Percentiles rank a stretch among this genome's conserved stretches.
These are phyloP conservation scores for Mortierella sp. DNA, from an alignment of 371 early-diverging fungal genomes.

Conservation along the genomic window DNA sequence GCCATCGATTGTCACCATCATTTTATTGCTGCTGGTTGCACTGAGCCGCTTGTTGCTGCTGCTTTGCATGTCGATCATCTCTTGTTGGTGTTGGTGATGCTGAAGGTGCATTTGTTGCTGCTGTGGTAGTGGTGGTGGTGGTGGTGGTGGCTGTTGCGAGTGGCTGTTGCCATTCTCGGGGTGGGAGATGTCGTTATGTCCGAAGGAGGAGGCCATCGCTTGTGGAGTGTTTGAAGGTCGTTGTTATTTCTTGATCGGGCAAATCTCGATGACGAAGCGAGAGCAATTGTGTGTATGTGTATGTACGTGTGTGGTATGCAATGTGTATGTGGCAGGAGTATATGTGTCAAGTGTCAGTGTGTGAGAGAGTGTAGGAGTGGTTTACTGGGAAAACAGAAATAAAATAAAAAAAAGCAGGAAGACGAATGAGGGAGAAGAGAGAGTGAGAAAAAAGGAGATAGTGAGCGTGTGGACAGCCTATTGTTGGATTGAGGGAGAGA, in stretches of 20 bases:
- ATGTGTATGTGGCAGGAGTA: not conserved
- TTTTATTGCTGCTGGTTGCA: not conserved
- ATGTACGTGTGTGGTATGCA: not conserved
- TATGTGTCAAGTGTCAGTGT: not conserved
- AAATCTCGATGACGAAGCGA: not conserved
- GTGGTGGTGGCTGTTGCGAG: constrained; percentile 15
- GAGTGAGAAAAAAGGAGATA: not conserved
- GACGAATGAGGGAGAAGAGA: not conserved
- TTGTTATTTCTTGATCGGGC: not conserved
- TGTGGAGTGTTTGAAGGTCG: not conserved
- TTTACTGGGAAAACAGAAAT: not conserved
- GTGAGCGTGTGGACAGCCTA: not conserved
- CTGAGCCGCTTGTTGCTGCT: not conserved
- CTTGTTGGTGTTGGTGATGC: constrained; percentile 3
- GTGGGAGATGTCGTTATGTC: constrained; percentile 9
- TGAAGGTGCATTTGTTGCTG: not conserved
- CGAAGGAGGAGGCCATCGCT: constrained; percentile 10
- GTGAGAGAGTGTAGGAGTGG: not conserved
- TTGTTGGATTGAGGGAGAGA: not conserved
- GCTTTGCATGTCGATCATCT: constrained; percentile 20
- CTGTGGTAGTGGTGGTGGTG: constrained; percentile 16
- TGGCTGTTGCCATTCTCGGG: constrained; percentile 17
- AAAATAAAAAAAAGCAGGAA: too few relatives aligned
- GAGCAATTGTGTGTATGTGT: not conserved
- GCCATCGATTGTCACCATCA: constrained; percentile 24